phyloP scores from a whole-genome alignment of 352 stramenopile species.

The Globisporangium cystogenes region DNA sequence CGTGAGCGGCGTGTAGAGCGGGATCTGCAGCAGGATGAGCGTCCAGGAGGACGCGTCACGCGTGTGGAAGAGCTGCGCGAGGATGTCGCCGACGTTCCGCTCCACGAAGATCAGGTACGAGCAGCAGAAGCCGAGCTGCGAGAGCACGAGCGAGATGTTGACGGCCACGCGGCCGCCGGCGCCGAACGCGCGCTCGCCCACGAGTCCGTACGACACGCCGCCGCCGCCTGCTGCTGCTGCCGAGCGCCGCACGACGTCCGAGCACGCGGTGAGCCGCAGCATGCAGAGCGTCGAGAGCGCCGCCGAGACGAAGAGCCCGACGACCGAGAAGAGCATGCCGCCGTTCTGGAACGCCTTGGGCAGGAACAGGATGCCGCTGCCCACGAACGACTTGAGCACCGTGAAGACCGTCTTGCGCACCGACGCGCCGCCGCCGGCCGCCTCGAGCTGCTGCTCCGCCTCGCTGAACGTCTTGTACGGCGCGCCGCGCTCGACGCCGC shows the following conservation, averaged over 20 bases:
- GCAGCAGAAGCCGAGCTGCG: conserved; percentile 65
- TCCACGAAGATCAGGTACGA: conserved; percentile 76
- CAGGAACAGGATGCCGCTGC: conserved; percentile 63
- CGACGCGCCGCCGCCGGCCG: conserved; percentile 18
- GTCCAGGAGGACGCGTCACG: conserved; percentile 40
- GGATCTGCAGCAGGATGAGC: conserved; percentile 57
- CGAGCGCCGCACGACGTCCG: conserved; percentile 26
- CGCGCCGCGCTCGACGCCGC: conserved; percentile 8
- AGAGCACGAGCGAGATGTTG: conserved; percentile 66
- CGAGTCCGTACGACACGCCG: conserved; percentile 49
- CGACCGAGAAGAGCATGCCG: conserved; percentile 62
- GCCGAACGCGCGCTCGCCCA: conserved; percentile 54
- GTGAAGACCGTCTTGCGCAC: conserved; percentile 57
- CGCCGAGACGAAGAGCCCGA: conserved; percentile 35
- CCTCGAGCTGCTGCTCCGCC: conserved; percentile 14
- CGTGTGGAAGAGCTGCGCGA: conserved; percentile 41
- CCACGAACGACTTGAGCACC: conserved; percentile 71
- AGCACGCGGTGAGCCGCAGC: conserved; percentile 48
- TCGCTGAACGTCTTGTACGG: conserved; percentile 7
- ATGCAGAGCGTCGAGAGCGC: conserved; percentile 57
- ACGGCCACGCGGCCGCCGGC: conserved; percentile 40
- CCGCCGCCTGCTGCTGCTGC: conserved; percentile 7
- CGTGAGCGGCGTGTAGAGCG: conserved; percentile 60
- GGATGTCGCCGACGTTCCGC: conserved; percentile 58
- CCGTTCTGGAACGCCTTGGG: conserved; percentile 63